Evolutionary conservation across 2,329 filamentous ascomycete species (phyloP), one percentile per base, ranked within the genome.

Genomic region (Helicocarpus griseus): DNA sequence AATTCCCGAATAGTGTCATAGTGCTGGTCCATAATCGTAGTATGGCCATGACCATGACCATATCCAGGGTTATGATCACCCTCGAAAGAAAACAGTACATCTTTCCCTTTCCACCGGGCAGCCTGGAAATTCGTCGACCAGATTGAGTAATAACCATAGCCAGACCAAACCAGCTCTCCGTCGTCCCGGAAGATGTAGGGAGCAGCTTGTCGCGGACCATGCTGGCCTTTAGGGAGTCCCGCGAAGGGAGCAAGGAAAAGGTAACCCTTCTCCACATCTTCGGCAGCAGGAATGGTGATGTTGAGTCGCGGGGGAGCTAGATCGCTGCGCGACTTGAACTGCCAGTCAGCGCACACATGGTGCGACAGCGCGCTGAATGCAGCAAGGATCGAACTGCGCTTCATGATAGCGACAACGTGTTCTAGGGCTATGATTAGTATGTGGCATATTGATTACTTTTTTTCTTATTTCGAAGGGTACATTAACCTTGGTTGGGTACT

Each of bases 101-200:
- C 73, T 55, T 75, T 64, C 11, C 75, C 78, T 43, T 74, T 72
- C 70, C 72, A 80, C 5, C 68, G 66, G 0, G 65, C 73, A 1
- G 69, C 69, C 54, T 77, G 77, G 63, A 81, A 80, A 59, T 80
- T 80, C 53, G 72, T 72, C 0, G 72, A 62, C 73, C 76, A 79
- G 59, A 74, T 74, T 29, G 71, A 73, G 56, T 73, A 78, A 57
- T 75, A 73, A 3, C 70, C 72, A 50, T 77, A 77, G 2, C 78
- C 76, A 0, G 77, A 80, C 77, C 77, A 81, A 21, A 82, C 67
- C 0, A 81, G 66, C n/a, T 80, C 76, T 1, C 78, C 78, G 29
- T 77, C 64, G 56, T 78, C 72, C 5, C 71, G 69, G 56, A 79
- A 74, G 56, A 81, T 81, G 59, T 81, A 81, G 0, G 77, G 74